Evolutionary conservation across 1,284 basidiomycete species (phyloP).

Genomic region (Somion occarium): DNA sequence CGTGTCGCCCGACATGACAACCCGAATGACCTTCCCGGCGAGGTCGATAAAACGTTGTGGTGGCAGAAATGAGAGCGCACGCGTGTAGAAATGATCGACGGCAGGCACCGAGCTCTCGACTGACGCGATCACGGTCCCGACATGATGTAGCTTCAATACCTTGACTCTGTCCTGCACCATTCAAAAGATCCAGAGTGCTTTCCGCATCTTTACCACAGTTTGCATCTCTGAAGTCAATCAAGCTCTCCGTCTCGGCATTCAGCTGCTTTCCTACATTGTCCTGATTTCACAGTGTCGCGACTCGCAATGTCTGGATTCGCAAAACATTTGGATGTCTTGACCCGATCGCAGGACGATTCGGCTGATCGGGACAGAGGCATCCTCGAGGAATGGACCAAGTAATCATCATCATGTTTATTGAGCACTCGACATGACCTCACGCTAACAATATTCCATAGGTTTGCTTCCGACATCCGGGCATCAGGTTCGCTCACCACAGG

Average conservation of each 20-base stretch:
- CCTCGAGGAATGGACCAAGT: slow-evolving; percentile 35
- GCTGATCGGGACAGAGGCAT: slow-evolving; percentile 27
- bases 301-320: slow-evolving; percentile 15
- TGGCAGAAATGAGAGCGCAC: not conserved
- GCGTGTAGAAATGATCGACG: not conserved
- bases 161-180: not conserved
- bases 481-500: not conserved
- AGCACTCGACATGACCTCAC: not conserved
- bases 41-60: not conserved
- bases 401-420: slow-evolving; percentile 7
- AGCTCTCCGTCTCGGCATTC: too few relatives aligned
- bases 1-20: slow-evolving; percentile 26
- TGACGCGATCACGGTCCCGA: not conserved
- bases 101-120: not conserved
- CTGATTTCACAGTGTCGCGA: too few relatives aligned
- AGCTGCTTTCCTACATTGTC: too few relatives aligned
- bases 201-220: too few relatives aligned
- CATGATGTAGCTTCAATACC: not conserved
- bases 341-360: slow-evolving; percentile 23
- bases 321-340: slow-evolving; percentile 28
- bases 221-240: too few relatives aligned
- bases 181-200: too few relatives aligned
- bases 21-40: not conserved
- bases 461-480: not conserved
- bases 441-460: not conserved